Evolutionary conservation across 768 basidiomycete genomes (phyloP), one percentile per base, ranked within the genome.

Genomic region (Suillus hirtellus): DNA sequence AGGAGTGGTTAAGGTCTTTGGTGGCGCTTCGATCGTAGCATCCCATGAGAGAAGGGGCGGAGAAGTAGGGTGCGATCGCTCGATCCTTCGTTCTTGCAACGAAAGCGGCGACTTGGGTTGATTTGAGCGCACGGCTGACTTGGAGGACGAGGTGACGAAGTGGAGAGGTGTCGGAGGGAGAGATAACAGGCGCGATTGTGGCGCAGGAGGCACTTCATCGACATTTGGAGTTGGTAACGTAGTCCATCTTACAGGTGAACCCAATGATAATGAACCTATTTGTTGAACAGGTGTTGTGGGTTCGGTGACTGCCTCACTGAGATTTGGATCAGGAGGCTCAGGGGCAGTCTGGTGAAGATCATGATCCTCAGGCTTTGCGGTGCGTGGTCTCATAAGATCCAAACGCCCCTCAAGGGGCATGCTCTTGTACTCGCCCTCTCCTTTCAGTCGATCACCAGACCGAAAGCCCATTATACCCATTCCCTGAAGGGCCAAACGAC

Each of bases 321-420:
- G 63, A 69, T 76, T 58, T 43, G 62, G 37, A 53, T 67, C 66
- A 19, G 54, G 53, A 19, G 15, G 24, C 14, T 64, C 64, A 19
- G 63, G 38, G 21, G 50, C 43, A 11, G 46, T 27, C 34, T 63
- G 54, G 50, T 19, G 24, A 63, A 47, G n/a, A 50, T 60, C 44
- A 46, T 64, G 44, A 38, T 42, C 34, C 47, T 62, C 63, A 40
- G 58, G 64, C 15, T 64, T 72, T 60, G 64, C 72, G 27, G 68
- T 70, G 53, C 60, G 67, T 37, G 75, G 74, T 61, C 89, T 86
- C 82, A 97, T 90, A 68, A 98, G 80, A 71, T 96, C 94, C 61
- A 96, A 81, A 54, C 95, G 88, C 6, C 95, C 95, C 63, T 93
- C 90, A 24, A 97, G 79, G 17, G 96, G 96, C 77, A 98, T 75